phyloP scores from a whole-genome alignment of 345 rosid species.

The Melaleuca quinquenervia region DNA sequence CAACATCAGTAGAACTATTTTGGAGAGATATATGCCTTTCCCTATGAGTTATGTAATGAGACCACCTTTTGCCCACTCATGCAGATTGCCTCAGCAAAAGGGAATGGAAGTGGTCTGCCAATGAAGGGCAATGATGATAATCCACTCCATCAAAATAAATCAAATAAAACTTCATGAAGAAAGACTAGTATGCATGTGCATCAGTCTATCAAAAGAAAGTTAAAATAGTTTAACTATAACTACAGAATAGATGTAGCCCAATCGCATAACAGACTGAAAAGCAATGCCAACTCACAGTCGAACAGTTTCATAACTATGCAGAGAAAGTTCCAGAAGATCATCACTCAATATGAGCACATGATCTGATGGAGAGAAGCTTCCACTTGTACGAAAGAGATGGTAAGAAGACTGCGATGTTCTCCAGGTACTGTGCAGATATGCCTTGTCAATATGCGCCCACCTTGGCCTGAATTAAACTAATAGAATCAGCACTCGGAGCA shows the following conservation, averaged over 20 bases:
- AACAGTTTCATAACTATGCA: slow-evolving; percentile 95
- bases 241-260: not conserved
- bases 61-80: not conserved
- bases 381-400: slow-evolving; percentile 73
- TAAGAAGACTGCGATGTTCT: slow-evolving; percentile 91
- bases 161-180: not conserved
- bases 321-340: slow-evolving; percentile 73
- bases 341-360: slow-evolving; percentile 58
- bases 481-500: not conserved
- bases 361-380: slow-evolving; percentile 69
- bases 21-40: not conserved
- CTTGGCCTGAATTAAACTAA: slow-evolving; percentile 60
- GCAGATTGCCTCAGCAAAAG: not conserved
- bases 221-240: not conserved
- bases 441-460: slow-evolving; percentile 95
- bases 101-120: not conserved
- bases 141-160: not conserved
- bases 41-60: not conserved
- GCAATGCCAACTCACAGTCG: slow-evolving; percentile 59
- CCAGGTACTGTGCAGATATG: slow-evolving; percentile 95
- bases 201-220: not conserved
- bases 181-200: not conserved
- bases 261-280: not conserved
- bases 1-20: not conserved
- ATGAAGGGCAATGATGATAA: not conserved